Evolutionary conservation across 2,329 filamentous ascomycete species (phyloP), one percentile per base, ranked within the genome.

Genomic region (Sarocladium oryzae): DNA sequence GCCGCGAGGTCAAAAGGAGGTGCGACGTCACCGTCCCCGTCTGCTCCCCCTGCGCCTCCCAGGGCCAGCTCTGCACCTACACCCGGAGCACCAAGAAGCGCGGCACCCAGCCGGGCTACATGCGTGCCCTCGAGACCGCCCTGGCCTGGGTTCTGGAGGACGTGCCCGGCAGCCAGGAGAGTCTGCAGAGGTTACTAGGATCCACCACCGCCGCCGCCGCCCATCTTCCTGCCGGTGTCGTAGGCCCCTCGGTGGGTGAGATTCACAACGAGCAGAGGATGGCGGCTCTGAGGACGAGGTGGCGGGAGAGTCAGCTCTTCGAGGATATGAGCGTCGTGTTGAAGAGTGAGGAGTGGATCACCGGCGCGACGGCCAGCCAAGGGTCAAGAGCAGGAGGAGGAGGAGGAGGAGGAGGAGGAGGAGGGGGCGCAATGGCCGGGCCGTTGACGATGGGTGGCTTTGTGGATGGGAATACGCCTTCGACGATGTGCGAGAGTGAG

Each of bases 321-420:
- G 43, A 48, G 43, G 43, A 48, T 33, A 48, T 48, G 43, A 48
- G 43, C 26, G 43, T 26, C n/a, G 43, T 48, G 26, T 33, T 48
- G 43, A 48, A 28, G 40, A 43, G 40, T n/a, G 40, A 43, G 40
- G 40, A 43, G 21, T 43, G 40, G 40, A 43, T 43, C 21, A 43
- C 26, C 21, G 40, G 40, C 6, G 23, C 43, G 4, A 26, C 24
- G 21, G 26, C 24, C 4, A 48, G 43, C 10, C 43, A 48, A 33
- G 43, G 26, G 4, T 48, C 43, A 21, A 48, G 28, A 30, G 13
- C 7, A 7, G 28, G 28, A 30, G 28, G 28, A 30, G 28, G 15
- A 4, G 18, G 26, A 4, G 28, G 43, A 7, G 28, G 28, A 30
- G 28, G 28, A 7, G 28, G 28, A 30, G 28, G 28, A 30, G 28